Evolutionary conservation across 495 filamentous ascomycete genomes (phyloP), one percentile per base, ranked within the genome.

Genomic region (Neurospora discreta): DNA sequence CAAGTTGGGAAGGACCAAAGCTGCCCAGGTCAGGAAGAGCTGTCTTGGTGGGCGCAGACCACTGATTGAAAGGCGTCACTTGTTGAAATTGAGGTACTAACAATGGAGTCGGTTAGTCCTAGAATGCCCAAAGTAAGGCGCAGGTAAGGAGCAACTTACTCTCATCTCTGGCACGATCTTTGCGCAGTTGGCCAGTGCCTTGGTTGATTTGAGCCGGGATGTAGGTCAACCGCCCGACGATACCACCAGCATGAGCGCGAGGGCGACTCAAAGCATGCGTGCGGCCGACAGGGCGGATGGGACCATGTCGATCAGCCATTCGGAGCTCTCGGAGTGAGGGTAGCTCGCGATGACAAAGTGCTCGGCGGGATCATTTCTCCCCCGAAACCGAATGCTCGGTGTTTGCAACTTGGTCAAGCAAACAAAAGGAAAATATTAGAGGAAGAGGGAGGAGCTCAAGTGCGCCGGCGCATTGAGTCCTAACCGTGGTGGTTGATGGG

Each of bases 11-110:
- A 8, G 75, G 70, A 0, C 44, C 9, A 18, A 72, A 71, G 39
- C 70, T 73, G 58, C 73, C 40, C 10, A 72, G 73, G 68, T 74
- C 71, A 39, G 58, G 69, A 39, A 43, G 26, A 30, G 69, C 44
- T 43, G 23, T 70, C 69, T 69, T 52, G n/a, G 72, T 20, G 26
- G 79, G 68, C 68, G 77, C 69, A 69, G 77, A 74, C 83, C 82
- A 85, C 74, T 75, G 77, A 8, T 73, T 74, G 60, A 75, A 78
- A 60, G 77, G 75, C 5, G 80, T 79, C n/a, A 85, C 75, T 70
- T 81, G 80, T 40, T 78, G 81, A 60, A 85, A 82, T 70, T 75
- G 75, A 68, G 81, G 79, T 8, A 78, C 83, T 84, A 74, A 13
- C 16, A 26, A 40, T 11, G 11, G 65, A 46, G 73, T 80, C 72